Percentiles rank a stretch among this genome's conserved stretches.
Evolutionary conservation across 2,329 filamentous ascomycete species (phyloP).

Genomic region (Ilyonectria sp.): DNA sequence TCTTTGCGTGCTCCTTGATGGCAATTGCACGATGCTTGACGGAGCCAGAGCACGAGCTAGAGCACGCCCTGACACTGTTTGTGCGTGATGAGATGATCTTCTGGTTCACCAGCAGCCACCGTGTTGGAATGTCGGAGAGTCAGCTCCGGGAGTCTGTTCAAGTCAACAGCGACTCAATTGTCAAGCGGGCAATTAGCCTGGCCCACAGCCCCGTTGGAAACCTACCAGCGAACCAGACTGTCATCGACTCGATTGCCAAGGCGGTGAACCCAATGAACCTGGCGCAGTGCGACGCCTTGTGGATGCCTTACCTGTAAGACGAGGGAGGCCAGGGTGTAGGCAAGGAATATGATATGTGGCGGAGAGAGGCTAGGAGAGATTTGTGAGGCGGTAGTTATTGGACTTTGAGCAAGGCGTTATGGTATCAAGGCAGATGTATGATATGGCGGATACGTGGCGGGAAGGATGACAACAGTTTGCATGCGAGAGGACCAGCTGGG

Average conservation of each 20-base stretch:
- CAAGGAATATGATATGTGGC: constrained; percentile 24
- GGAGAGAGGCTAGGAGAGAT: constrained; percentile 14
- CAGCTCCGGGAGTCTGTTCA: constrained; percentile 86
- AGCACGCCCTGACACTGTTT: constrained; percentile 93
- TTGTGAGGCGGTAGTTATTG: constrained; percentile 31
- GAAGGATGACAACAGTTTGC: constrained; percentile 22
- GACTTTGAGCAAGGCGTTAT: constrained; percentile 50
- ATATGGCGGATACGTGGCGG: constrained; percentile 23
- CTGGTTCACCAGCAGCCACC: constrained; percentile 90
- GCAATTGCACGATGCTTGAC: constrained; percentile 95
- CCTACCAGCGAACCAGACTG: constrained; percentile 95
- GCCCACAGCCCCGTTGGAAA: constrained; percentile 85
- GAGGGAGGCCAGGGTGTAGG: constrained; percentile 14
- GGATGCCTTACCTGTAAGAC: constrained; percentile 93
- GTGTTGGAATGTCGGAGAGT: constrained; percentile 68
- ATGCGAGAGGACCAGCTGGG: constrained; percentile 8
- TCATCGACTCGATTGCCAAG: constrained; percentile 93
- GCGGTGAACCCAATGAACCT: constrained; percentile 94
- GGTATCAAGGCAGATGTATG: constrained; percentile 34
- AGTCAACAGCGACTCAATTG: constrained; percentile 90
- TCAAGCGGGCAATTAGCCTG: constrained; percentile 89
- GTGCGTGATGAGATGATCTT: constrained; percentile 98
- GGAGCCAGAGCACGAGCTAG: constrained; percentile 90
- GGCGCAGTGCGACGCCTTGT: constrained; percentile 90
- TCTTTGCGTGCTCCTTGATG: constrained; percentile 96